phyloP scores from a whole-genome alignment of 2,329 filamentous ascomycete genomes.

The Sarocladium strictum region DNA sequence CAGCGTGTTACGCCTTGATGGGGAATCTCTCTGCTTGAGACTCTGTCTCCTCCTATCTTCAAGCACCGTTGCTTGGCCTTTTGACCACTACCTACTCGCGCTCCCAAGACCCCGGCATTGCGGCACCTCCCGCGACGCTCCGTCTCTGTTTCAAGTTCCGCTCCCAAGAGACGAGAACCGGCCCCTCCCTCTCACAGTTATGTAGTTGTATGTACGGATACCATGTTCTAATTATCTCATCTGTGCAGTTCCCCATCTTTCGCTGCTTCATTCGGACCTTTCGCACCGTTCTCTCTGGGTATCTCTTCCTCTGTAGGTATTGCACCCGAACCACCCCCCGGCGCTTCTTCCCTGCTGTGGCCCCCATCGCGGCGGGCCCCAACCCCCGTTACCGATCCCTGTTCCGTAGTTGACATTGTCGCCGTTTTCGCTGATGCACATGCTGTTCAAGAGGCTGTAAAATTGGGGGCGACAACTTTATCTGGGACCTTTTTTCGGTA shows the following conservation, averaged over 20 bases:
- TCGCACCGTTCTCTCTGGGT: background rate
- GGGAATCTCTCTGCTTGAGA: background rate
- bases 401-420: background rate
- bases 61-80: too few species aligned
- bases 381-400: background rate
- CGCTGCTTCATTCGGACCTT: background rate
- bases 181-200: too few species aligned
- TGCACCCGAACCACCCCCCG: background rate
- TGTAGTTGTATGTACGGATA: too few species aligned
- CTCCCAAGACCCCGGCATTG: background rate
- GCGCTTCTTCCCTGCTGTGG: background rate
- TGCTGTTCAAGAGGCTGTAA: too few species aligned
- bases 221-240: background rate
- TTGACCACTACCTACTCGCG: too few species aligned
- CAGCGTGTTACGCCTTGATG: background rate
- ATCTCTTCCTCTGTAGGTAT: background rate
- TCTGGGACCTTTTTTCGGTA: too few species aligned
- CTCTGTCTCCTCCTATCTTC: too few species aligned
- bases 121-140: conserved; percentile 9
- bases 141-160: conserved; percentile 8
- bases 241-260: background rate
- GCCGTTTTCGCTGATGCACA: too few species aligned
- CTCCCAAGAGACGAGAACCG: conserved; percentile 2
- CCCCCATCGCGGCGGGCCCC: background rate
- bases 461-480: too few species aligned